Evolutionary conservation across 1,284 basidiomycete genomes (phyloP), one percentile per base, ranked within the genome.

Genomic region (Ganoderma resinaceum): DNA sequence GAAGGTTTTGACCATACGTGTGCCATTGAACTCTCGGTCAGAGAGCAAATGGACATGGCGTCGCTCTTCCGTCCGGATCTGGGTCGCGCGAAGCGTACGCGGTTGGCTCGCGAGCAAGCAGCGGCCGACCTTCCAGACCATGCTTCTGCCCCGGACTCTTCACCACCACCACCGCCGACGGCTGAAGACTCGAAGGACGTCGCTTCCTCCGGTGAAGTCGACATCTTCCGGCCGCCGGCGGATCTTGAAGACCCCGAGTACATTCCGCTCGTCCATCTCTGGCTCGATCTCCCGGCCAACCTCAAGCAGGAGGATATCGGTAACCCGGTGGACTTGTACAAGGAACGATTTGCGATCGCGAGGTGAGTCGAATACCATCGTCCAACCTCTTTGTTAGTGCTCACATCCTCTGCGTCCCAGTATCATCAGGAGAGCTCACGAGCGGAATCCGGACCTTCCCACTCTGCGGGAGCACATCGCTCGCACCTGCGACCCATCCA

Each of bases 231-330:
- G 46, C 8, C 12, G 1, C 26, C 46, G 18, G 16, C 26, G 18
- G 52, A 63, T 18, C 20, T 33, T 3, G 23, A 40, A 16, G 42
- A 65, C 23, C n/a, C 33, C 23, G 58, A 40, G 23, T 26, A 49
- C 20, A 31, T 60, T 2, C 64, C 64, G 14, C 26, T 65, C n/a
- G 64, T 61, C 4, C 43, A 65, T 29, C 57, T 65, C 5, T 65
- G 64, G 64, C 37, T 49, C 38, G 64, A 65, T 18, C 43, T 65
- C 5, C 23, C 33, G 18, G 43, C 23, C 31, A 26, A 40, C 53
- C 40, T 65, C 58, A 65, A 26, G 23, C 49, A 60, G 29, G 29
- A 65, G 11, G 49, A 53, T 5, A 52, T 63, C 12, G n/a, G 46
- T 4, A 18, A 46, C 37, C 62, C 49, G 11, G 62, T 29, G 2